Conservation (phyloP, 257 asterid genomes). For the Solanum chmielewskii region DNA sequence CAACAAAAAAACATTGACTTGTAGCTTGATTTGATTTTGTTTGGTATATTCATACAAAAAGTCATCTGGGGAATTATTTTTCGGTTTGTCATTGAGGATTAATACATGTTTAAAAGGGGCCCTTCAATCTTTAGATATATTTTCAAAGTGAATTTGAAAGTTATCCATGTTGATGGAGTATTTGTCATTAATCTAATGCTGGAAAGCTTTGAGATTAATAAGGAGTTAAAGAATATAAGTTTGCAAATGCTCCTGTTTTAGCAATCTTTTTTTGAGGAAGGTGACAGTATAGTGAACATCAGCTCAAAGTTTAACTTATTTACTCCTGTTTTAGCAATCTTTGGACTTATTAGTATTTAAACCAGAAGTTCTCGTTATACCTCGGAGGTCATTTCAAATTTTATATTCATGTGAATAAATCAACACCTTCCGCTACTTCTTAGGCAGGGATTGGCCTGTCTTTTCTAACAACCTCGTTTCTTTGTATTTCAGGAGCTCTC, state of each 20-base stretch:
- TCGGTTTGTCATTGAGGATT: not conserved
- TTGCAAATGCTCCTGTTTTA: not conserved
- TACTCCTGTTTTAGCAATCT: not conserved
- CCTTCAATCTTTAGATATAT: not conserved
- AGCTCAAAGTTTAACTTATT: not conserved
- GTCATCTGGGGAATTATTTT: not conserved
- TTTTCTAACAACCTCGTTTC: not conserved
- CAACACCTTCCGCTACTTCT: not conserved
- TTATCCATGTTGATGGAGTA: not conserved
- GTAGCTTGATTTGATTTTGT: not conserved
- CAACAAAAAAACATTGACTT: not conserved
- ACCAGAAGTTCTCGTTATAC: not conserved
- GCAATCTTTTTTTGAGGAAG: not conserved
- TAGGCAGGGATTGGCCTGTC: not conserved
- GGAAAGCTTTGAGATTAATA: not conserved
- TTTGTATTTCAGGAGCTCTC: constrained; percentile 64
- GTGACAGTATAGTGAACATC: not conserved
- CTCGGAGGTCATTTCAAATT: not conserved
- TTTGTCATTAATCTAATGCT: not conserved
- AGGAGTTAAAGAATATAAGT: not conserved
- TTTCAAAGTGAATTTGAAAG: not conserved
- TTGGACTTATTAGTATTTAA: not conserved
- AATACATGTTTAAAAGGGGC: not conserved
- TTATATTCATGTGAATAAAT: not conserved
- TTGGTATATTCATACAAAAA: not conserved